A percentile compares a stretch with the other conserved stretches of the same genome.
Conservation (phyloP, 306 rosid genomes). For the Dryas alaskensis region DNA sequence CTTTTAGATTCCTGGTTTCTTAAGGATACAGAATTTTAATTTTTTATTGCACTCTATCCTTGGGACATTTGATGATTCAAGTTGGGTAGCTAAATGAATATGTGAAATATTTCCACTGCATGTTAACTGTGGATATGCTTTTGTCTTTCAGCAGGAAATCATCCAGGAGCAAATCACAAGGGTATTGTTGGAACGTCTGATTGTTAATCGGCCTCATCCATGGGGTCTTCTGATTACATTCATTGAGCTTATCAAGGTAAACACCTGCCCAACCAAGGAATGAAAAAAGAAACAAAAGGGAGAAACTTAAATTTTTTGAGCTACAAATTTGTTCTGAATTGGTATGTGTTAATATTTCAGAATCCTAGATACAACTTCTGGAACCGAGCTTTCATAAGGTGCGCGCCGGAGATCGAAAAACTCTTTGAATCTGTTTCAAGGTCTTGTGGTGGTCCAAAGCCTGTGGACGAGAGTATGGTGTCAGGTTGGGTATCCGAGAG, state of each 20-base stretch:
- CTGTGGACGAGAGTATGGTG: constrained; percentile 87
- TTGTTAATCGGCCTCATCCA: constrained; percentile 97
- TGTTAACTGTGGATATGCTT: constrained; percentile 2
- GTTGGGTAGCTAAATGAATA: neutral
- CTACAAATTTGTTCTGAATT: too few species aligned
- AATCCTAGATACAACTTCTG: constrained; percentile 91
- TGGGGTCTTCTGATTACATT: constrained; percentile 99
- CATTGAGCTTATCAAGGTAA: constrained; percentile 91
- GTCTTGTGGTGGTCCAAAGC: constrained; percentile 94
- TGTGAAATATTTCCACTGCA: neutral
- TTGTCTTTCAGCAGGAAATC: constrained; percentile 57
- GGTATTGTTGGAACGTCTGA: constrained; percentile 88
- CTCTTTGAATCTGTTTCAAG: constrained; percentile 97
- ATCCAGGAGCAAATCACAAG: constrained; percentile 98
- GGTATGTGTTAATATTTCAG: constrained; percentile 34
- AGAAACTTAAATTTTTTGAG: neutral
- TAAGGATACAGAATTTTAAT: too few species aligned
- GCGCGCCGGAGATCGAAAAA: constrained; percentile 95
- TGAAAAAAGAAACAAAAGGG: neutral
- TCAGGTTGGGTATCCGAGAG: constrained; percentile 78
- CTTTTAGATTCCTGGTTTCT: too few species aligned
- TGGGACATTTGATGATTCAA: neutral
- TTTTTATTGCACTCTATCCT: too few species aligned
- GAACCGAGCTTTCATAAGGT: constrained; percentile 87
- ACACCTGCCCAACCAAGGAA: neutral